Base-by-base conservation (phyloP, 208 protist species). In the Trypanosoma mega region DNA sequence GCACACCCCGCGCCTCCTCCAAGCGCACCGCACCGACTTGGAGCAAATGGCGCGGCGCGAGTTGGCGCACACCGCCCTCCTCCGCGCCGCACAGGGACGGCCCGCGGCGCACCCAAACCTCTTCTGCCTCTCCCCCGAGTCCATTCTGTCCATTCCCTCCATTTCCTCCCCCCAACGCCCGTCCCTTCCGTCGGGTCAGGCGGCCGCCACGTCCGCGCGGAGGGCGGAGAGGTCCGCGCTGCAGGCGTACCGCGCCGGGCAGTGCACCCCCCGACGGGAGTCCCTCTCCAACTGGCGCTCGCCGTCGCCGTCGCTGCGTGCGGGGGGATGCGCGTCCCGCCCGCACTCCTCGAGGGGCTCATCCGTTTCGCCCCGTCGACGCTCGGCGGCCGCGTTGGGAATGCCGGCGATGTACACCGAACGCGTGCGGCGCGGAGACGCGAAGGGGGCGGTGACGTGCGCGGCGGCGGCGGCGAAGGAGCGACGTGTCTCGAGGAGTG, bases 51-150 rank as follows among this genome's bases (percentile, higher is more conserved):
- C 50, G 9, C 30, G 31, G 3, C 50, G 54, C n/a, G 65, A 72
- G 49, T 24, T 64, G 33, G 31, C 51, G 43, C 49, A 72, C 31
- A 59, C 65, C 21, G 56, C 48, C 18, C 54, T 72, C 14, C 57
- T 72, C 27, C 37, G 56, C 23, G 56, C 57, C 2, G 50, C 50
- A n/a, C 47, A 64, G 18, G 65, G 65, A 27, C 34, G 56, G 21
- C 24, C 51, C 36, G 30, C 60, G 2, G 14, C 60, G 2, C 49
- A 46, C 11, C 48, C 33, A 30, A 33, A 8, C n/a, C n/a, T 18
- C 14, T 31, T 63, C 5, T 26, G 5, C 39, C 18, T 52, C 16
- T 52, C 47, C 0, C 34, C 12, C 37, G 50, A 24, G 24, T 43
- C 51, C 20, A 33, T 11, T 20, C 36, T 29, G 39, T 3, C 6